Evolutionary conservation across 257 asterid genomes (phyloP).

Genomic region (Henckelia pumila): DNA sequence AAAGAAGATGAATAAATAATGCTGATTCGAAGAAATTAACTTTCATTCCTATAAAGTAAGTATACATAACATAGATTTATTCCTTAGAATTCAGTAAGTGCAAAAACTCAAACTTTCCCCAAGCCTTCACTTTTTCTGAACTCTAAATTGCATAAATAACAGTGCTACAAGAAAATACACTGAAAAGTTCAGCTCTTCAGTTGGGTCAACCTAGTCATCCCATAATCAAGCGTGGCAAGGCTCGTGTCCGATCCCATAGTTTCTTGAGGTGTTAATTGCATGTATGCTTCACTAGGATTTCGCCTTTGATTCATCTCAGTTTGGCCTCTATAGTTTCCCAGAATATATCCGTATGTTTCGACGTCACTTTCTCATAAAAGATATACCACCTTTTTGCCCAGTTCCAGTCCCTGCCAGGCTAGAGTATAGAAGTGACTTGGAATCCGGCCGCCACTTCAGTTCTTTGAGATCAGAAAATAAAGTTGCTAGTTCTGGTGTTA

Average conservation of each 20-base stretch:
- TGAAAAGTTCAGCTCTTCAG: background rate
- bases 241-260: too few species aligned
- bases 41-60: background rate
- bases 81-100: background rate
- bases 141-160: background rate
- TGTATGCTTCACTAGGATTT: conserved; percentile 6
- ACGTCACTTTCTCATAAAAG: conserved; percentile 59
- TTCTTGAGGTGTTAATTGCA: background rate
- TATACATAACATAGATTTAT: background rate
- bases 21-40: background rate
- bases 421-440: conserved; percentile 57
- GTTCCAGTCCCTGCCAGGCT: conserved; percentile 83
- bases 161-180: background rate
- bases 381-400: conserved; percentile 79
- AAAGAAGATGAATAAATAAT: too few species aligned
- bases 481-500: conserved; percentile 74
- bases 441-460: conserved; percentile 89
- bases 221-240: background rate
- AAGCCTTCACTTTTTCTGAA: background rate
- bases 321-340: conserved; percentile 11
- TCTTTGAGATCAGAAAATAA: conserved; percentile 77
- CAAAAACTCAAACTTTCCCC: background rate
- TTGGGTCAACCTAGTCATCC: background rate
- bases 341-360: conserved; percentile 8
- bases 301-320: conserved; percentile 1